Base-by-base conservation (phyloP, 2,329 filamentous ascomycete species). In the Macrophomina phaseolina region DNA sequence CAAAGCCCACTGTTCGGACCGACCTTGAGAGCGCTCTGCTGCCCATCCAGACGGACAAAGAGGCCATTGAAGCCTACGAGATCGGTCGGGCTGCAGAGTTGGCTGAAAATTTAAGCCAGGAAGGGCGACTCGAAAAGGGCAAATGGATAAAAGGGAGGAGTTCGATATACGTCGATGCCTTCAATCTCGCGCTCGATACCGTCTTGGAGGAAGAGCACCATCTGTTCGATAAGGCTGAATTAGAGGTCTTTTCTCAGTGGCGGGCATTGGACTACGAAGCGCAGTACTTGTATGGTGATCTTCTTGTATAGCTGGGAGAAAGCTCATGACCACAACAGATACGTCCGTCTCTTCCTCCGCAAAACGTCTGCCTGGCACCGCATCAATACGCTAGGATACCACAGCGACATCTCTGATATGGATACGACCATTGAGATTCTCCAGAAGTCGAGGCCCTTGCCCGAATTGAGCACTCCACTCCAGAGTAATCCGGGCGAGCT, bases 121-220 rank as follows among this genome's bases (percentile, higher is more conserved):
- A 49, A n/a, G 64, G 45, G 4, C 51, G 63, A 5, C 14, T 62
- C n/a, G 40, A 11, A n/a, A 80, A 87, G 62, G 82, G 82, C 61
- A 85, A 81, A 68, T 97, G 92, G 92, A 79, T 89, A 4, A 88
- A 85, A 73, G 92, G 93, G 0, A 89, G 88, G 76, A 96, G 90
- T 73, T 98, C 94, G 1, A 92, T 99, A 65, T 99, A 99, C 73
- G 93, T 97, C 18, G 95, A 99, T 80, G 95, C 95, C 0, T 99
- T 99, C 83, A 97, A 97, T 74, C 83, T 98, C 14, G 93, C 94
- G 2, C 81, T 99, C 58, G 90, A 94, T 67, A 97, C 92, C 0
- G 95, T 99, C 3, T 81, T 98, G 12, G 89, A 92, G 58, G 92
- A 98, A 67, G 95, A 99, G 78, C 86, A 87, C 0, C 92, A 97